Conservation (phyloP, 345 rosid species). For the Moringa oleifera region DNA sequence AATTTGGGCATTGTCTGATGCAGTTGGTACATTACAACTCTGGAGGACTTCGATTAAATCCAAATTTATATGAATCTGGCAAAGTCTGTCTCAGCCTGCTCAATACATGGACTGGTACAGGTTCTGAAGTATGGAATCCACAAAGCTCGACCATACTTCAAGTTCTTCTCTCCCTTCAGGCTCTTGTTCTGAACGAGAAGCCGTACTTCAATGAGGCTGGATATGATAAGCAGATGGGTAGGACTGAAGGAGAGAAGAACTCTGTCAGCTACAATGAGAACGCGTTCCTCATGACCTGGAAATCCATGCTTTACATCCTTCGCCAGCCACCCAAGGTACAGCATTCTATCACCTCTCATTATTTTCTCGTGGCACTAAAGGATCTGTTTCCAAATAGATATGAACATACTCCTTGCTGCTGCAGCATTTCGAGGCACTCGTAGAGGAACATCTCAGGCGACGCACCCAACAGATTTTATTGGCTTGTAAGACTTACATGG, state of each 20-base stretch:
- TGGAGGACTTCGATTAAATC: slow-evolving; percentile 86
- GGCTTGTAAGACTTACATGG: slow-evolving; percentile 75
- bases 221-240: slow-evolving; percentile 74
- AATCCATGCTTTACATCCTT: slow-evolving; percentile 69
- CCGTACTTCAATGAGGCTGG: slow-evolving; percentile 99
- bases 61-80: slow-evolving; percentile 88
- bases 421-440: slow-evolving; percentile 81
- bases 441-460: slow-evolving; percentile 61
- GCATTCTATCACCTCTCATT: not conserved
- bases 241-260: slow-evolving; percentile 88
- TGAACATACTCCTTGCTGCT: not conserved
- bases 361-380: too few relatives aligned
- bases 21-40: slow-evolving; percentile 86
- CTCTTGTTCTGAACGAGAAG: slow-evolving; percentile 93
- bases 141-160: slow-evolving; percentile 76
- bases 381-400: not conserved
- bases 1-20: slow-evolving; percentile 1
- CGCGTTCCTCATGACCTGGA: slow-evolving; percentile 77
- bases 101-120: slow-evolving; percentile 88
- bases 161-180: slow-evolving; percentile 92
- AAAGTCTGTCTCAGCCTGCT: slow-evolving; percentile 87
- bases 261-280: slow-evolving; percentile 83
- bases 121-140: slow-evolving; percentile 88
- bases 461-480: slow-evolving; percentile 38
- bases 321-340: slow-evolving; percentile 76